Conservation (phyloP, 352 stramenopile genomes). For the Phytophthora citrophthora region DNA sequence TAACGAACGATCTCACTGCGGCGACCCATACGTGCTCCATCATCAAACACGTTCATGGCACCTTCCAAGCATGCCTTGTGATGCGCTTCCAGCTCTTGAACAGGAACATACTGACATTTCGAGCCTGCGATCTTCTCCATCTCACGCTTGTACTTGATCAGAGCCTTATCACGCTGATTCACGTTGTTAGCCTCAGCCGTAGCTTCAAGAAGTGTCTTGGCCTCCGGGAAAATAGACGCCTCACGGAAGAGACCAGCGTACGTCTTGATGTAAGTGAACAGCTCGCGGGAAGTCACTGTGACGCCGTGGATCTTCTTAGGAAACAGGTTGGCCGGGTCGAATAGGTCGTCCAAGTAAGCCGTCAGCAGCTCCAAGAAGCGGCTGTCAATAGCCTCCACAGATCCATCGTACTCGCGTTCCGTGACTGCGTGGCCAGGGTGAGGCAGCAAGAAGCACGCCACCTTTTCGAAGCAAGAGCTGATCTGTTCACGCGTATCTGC, state of each 20-base stretch:
- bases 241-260: conserved; percentile 97
- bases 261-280: conserved; percentile 96
- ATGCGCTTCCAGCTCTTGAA: conserved; percentile 90
- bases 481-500: conserved; percentile 97
- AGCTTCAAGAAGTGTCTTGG: conserved; percentile 97
- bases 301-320: conserved; percentile 96
- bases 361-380: conserved; percentile 96
- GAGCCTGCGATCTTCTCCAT: conserved; percentile 93
- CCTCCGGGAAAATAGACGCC: conserved; percentile 96
- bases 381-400: conserved; percentile 93
- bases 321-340: conserved; percentile 85
- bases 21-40: conserved; percentile 95
- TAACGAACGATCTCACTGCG: conserved; percentile 91
- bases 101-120: conserved; percentile 88
- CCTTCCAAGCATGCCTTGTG: conserved; percentile 85
- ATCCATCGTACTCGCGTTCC: conserved; percentile 97
- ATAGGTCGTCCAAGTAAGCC: conserved; percentile 95
- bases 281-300: conserved; percentile 93
- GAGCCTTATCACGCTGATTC: conserved; percentile 90
- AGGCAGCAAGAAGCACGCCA: conserved; percentile 95
- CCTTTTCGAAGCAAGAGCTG: conserved; percentile 95
- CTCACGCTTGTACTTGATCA: conserved; percentile 92
- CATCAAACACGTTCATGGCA: conserved; percentile 92
- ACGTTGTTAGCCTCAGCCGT: conserved; percentile 98
- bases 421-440: conserved; percentile 97